These are phyloP conservation scores for Jaltomata sinuosa DNA, from an alignment of 257 asterid species.

Conservation along the genomic window DNA sequence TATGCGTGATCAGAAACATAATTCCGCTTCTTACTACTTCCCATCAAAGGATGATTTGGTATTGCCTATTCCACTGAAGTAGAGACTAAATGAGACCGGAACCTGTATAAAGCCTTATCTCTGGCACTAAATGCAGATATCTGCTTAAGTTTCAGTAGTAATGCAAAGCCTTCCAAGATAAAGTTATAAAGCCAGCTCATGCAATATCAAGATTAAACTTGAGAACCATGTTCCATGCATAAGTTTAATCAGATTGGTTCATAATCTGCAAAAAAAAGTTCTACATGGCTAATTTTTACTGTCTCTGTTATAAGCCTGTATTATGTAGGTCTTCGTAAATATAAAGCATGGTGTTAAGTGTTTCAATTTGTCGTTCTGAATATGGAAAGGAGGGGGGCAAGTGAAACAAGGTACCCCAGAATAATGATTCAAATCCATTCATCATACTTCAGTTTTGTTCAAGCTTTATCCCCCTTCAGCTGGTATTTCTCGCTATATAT, in stretches of 20 bases:
- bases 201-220: neutral
- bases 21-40: neutral
- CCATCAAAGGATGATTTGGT: neutral
- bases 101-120: neutral
- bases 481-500: neutral
- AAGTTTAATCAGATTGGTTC: neutral
- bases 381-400: neutral
- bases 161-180: neutral
- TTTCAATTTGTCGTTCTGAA: neutral
- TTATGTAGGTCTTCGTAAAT: neutral
- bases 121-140: neutral
- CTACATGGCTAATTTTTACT: neutral
- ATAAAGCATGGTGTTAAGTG: neutral
- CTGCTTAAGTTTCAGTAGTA: neutral
- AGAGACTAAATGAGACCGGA: neutral
- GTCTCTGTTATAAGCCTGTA: neutral
- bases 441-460: neutral
- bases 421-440: neutral
- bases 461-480: neutral
- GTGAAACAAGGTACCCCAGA: neutral
- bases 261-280: neutral
- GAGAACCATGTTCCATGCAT: neutral
- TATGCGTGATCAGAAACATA: neutral
- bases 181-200: neutral
- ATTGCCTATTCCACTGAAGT: neutral